Evolutionary conservation across 2,329 filamentous ascomycete genomes (phyloP).

Genomic region (Claviceps pusilla): DNA sequence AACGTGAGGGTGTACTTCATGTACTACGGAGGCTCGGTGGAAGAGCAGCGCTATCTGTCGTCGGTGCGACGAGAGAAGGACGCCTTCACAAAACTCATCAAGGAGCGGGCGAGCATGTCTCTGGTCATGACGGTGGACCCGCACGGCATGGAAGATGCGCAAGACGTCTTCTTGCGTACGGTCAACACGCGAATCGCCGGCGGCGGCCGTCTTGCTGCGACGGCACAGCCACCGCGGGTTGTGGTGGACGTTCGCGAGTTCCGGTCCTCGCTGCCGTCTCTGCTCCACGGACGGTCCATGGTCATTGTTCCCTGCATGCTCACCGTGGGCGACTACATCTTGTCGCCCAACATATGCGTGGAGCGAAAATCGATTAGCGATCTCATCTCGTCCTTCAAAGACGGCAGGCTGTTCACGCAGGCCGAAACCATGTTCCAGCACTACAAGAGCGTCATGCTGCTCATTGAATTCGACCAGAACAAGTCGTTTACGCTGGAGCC

Average conservation of each 20-base stretch:
- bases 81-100: conserved; percentile 85
- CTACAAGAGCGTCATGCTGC: conserved; percentile 76
- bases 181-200: conserved; percentile 95
- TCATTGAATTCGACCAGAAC: conserved; percentile 96
- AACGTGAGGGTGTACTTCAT: conserved; percentile 91
- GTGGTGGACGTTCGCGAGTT: conserved; percentile 96
- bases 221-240: conserved; percentile 73
- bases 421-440: conserved; percentile 88
- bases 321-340: conserved; percentile 89
- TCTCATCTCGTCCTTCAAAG: conserved; percentile 78
- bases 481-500: conserved; percentile 92
- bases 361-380: conserved; percentile 91
- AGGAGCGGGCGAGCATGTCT: conserved; percentile 86
- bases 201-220: conserved; percentile 70
- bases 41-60: conserved; percentile 86
- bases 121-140: conserved; percentile 65
- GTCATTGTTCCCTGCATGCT: conserved; percentile 86
- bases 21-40: conserved; percentile 87
- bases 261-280: conserved; percentile 75
- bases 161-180: conserved; percentile 84
- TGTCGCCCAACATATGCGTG: conserved; percentile 80
- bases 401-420: conserved; percentile 83
- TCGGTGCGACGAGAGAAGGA: conserved; percentile 91
- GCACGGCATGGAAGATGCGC: conserved; percentile 58
- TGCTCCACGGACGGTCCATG: conserved; percentile 80